phyloP scores from a whole-genome alignment of 2,329 filamentous ascomycete species.

The Exophiala sp. region DNA sequence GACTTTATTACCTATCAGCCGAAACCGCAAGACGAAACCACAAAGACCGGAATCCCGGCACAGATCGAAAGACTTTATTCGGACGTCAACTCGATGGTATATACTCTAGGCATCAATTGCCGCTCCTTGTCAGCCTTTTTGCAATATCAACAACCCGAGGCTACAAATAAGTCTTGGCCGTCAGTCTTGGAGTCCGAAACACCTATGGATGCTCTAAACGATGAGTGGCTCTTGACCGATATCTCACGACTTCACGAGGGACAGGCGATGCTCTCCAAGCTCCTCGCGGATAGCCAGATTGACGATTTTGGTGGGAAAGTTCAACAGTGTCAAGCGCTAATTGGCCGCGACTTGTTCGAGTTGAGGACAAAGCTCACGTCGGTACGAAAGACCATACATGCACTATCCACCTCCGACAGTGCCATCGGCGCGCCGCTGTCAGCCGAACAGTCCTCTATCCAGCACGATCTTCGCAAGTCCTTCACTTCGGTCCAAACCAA shows the following conservation, averaged over 20 bases:
- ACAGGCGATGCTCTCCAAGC: constrained; percentile 61
- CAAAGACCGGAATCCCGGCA: constrained; percentile 46
- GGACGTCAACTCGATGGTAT: constrained; percentile 74
- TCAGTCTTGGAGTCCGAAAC: constrained; percentile 46
- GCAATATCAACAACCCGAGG: constrained; percentile 43
- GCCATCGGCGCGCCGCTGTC: constrained; percentile 71
- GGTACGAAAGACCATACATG: constrained; percentile 69
- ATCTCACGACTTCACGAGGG: constrained; percentile 65
- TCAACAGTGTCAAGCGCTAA: constrained; percentile 63
- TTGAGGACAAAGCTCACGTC: constrained; percentile 74
- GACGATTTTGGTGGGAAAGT: constrained; percentile 67
- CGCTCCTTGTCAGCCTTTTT: constrained; percentile 61
- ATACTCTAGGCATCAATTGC: constrained; percentile 83
- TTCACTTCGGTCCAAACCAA: constrained; percentile 70
- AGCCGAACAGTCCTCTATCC: constrained; percentile 77
- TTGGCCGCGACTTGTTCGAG: constrained; percentile 63
- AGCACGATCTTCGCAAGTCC: constrained; percentile 75
- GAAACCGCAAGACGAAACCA: constrained; percentile 40
- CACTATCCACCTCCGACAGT: constrained; percentile 66
- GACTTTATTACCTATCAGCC: constrained; percentile 49
- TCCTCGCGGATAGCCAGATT: constrained; percentile 66
- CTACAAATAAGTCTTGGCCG: constrained; percentile 51
- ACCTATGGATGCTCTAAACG: constrained; percentile 65
- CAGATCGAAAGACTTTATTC: constrained; percentile 50
- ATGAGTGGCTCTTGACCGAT: constrained; percentile 71